Conservation (phyloP, 192 early-diverging fungal species). For the Glomus cerebriforme region DNA sequence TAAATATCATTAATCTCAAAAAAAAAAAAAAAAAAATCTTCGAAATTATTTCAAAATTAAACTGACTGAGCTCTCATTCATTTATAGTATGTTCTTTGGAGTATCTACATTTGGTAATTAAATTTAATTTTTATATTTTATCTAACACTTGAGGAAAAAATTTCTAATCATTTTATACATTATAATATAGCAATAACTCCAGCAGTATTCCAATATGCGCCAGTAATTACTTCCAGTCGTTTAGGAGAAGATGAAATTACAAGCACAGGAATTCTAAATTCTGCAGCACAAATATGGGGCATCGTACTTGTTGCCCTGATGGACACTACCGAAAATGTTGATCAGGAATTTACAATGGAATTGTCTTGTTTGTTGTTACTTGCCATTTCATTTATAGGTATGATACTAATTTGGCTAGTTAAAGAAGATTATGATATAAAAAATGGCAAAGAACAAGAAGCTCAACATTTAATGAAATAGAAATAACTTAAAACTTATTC, state of each 20-base stretch:
- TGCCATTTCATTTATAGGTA: neutral
- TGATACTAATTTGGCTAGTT: neutral
- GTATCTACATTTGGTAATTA: conserved; percentile 39
- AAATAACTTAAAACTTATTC: neutral
- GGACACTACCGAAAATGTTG: conserved; percentile 39
- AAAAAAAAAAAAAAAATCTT: too few species aligned
- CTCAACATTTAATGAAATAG: neutral
- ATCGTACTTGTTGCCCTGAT: conserved; percentile 40
- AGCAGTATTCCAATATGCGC: conserved; percentile 45
- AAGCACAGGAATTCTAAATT: conserved; percentile 43
- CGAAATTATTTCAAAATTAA: neutral
- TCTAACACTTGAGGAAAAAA: neutral
- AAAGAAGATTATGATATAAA: neutral
- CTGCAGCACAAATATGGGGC: conserved; percentile 39
- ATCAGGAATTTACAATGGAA: conserved; percentile 42
- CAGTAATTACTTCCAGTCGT: conserved; percentile 37
- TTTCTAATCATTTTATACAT: neutral
- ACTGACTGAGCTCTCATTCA: neutral
- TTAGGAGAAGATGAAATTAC: conserved; percentile 36
- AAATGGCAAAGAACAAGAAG: neutral
- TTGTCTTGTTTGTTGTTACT: conserved; percentile 27
- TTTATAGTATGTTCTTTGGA: neutral
- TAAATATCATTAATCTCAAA: conserved; percentile 19
- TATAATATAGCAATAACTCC: conserved; percentile 41
- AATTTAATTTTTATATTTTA: neutral